Evolutionary conservation across 176 grass and related monocot species (phyloP).

Genomic region (Lolium multiflorum): DNA sequence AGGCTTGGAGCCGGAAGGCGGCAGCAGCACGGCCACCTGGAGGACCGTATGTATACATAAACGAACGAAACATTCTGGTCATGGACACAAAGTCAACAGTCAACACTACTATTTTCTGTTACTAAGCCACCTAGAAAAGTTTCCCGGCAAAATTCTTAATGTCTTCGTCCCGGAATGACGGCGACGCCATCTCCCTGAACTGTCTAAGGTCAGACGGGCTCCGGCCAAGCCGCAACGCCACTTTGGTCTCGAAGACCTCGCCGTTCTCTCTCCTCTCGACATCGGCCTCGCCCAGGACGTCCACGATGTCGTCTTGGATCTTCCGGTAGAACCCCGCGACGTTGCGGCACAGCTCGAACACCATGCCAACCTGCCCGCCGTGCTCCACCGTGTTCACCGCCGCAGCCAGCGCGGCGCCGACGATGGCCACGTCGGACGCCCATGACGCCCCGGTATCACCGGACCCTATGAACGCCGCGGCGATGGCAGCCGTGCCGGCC

Average conservation of each 20-base stretch:
- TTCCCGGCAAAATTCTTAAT: conserved; percentile 39
- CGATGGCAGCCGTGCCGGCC: conserved; percentile 41
- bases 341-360: not conserved
- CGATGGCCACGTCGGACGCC: not conserved
- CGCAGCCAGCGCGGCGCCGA: not conserved
- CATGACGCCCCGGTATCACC: not conserved
- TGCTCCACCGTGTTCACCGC: not conserved
- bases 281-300: conserved; percentile 35
- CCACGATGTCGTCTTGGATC: conserved; percentile 60
- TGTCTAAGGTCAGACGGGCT: conserved; percentile 24
- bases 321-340: conserved; percentile 39
- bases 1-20: no score
- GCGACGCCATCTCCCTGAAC: conserved; percentile 44
- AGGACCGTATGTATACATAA: no score
- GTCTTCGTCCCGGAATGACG: conserved; percentile 35
- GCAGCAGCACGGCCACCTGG: no score
- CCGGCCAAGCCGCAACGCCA: not conserved
- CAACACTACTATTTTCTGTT: not conserved
- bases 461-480: conserved; percentile 41
- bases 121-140: not conserved
- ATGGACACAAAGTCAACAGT: no score
- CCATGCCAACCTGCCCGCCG: not conserved
- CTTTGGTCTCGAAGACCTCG: conserved; percentile 29
- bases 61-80: no score
- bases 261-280: conserved; percentile 53